Percentiles rank a stretch among this genome's conserved stretches.
Evolutionary conservation across 2,329 filamentous ascomycete species (phyloP).

Genomic region (Bimuria novae-zelandiae): DNA sequence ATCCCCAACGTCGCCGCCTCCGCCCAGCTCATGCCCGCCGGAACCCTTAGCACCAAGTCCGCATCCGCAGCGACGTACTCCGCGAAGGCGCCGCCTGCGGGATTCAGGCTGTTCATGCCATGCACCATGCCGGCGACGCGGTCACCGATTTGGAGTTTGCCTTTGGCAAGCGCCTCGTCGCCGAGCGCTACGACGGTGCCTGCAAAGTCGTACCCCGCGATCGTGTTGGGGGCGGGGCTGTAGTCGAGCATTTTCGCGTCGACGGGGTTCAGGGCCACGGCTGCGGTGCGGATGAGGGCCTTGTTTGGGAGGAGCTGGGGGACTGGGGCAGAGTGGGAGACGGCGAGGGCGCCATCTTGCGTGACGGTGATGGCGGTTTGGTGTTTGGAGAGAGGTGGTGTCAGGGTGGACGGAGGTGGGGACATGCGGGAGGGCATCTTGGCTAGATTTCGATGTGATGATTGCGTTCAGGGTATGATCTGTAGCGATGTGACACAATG

Average conservation of each 20-base stretch:
- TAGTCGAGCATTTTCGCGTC: slow-evolving; percentile 26
- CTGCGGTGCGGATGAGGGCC: no score
- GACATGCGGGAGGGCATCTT: no score
- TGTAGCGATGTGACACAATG: no score
- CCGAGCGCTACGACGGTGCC: slow-evolving; percentile 10
- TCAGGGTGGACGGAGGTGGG: no score
- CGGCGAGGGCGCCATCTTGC: no score
- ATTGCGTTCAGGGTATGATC: no score
- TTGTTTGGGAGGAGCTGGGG: no score
- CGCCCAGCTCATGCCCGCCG: slow-evolving; percentile 6
- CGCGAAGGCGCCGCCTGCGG: slow-evolving; percentile 16
- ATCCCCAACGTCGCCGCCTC: slow-evolving; percentile 13
- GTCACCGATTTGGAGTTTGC: slow-evolving; percentile 16
- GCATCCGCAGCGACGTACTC: slow-evolving; percentile 10
- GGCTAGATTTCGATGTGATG: no score
- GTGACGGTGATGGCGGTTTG: no score
- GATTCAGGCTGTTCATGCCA: slow-evolving; percentile 17
- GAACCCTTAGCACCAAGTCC: slow-evolving; percentile 14
- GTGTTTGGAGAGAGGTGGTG: no score
- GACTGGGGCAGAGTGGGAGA: no score
- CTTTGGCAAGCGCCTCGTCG: background rate
- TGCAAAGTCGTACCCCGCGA: slow-evolving; percentile 13
- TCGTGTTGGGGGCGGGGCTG: slow-evolving; percentile 13
- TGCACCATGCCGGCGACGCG: slow-evolving; percentile 16
- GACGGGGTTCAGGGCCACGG: slow-evolving; percentile 28